These are phyloP conservation scores for Colletotrichum navitas DNA, from an alignment of 2,329 filamentous ascomycete genomes.

Conservation along the genomic window DNA sequence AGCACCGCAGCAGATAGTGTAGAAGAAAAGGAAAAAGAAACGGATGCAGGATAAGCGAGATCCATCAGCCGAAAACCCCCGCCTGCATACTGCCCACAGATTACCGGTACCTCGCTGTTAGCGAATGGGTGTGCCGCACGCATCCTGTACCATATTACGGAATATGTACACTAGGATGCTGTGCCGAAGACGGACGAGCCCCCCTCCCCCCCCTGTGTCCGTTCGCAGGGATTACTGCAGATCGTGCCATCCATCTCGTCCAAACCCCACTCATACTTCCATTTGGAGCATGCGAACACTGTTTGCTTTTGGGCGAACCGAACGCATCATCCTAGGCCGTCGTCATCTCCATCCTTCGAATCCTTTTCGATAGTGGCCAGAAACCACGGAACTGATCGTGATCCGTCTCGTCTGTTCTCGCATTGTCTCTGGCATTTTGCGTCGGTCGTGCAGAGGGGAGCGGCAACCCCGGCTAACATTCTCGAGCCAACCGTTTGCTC, in stretches of 20 bases:
- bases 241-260: conserved; percentile 27
- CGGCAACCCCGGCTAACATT: conserved; percentile 18
- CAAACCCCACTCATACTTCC: conserved; percentile 1
- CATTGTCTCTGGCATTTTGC: conserved; percentile 5
- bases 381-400: neutral
- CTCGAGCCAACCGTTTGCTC: conserved; percentile 29
- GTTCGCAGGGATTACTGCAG: conserved; percentile 31
- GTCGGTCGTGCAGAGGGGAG: conserved; percentile 15
- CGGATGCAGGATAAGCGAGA: conserved; percentile 14
- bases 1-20: neutral
- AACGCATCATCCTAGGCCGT: neutral
- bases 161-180: neutral
- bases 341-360: neutral
- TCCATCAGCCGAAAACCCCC: neutral
- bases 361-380: neutral
- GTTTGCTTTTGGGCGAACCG: neutral
- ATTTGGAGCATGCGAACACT: neutral
- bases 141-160: neutral
- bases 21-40: conserved; percentile 12
- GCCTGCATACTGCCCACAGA: neutral
- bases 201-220: conserved; percentile 6
- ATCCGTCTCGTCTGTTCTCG: neutral
- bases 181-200: conserved; percentile 1
- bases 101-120: neutral
- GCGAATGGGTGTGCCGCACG: conserved; percentile 18